These are phyloP conservation scores for Mycena epipterygia DNA, from an alignment of 768 basidiomycete species.

Conservation along the genomic window DNA sequence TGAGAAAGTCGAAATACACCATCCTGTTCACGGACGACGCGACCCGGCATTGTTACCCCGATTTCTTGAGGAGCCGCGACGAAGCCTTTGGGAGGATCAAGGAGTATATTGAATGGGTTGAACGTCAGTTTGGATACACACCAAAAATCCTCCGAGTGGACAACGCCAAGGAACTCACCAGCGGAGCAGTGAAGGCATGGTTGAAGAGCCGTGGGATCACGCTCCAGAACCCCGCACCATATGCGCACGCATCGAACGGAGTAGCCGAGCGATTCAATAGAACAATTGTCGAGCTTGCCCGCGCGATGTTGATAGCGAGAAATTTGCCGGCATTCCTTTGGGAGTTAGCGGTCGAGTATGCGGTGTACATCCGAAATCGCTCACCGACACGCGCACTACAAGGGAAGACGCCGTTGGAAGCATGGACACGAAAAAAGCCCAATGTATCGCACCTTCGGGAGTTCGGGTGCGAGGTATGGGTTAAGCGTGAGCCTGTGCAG, in stretches of 20 bases:
- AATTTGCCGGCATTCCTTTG: constrained; percentile 39
- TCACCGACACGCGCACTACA: constrained; percentile 29
- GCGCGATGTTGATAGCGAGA: constrained; percentile 48
- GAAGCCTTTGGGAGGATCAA: constrained; percentile 22
- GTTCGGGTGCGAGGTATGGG: constrained; percentile 34
- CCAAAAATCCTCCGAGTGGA: constrained; percentile 39
- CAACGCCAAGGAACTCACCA: constrained; percentile 50
- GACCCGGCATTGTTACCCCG: constrained; percentile 9
- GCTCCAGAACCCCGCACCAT: constrained; percentile 49
- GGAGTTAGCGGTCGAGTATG: constrained; percentile 40
- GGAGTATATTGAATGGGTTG: constrained; percentile 17
- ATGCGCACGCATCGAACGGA: constrained; percentile 55
- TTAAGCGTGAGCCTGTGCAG: constrained; percentile 24
- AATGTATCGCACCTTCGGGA: constrained; percentile 25
- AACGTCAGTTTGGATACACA: constrained; percentile 18
- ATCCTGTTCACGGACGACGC: constrained; percentile 25
- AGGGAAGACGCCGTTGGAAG: constrained; percentile 27
- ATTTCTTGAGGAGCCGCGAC: constrained; percentile 23
- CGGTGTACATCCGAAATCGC: constrained; percentile 41
- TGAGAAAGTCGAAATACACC: constrained; percentile 4
- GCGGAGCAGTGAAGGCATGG: constrained; percentile 39
- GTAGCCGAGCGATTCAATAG: constrained; percentile 55
- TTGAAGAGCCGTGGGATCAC: constrained; percentile 43
- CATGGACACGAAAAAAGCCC: constrained; percentile 26
- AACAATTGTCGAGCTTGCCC: constrained; percentile 45